Base-by-base conservation (phyloP, 2,329 filamentous ascomycete genomes). In the Trichoderma gracile region DNA sequence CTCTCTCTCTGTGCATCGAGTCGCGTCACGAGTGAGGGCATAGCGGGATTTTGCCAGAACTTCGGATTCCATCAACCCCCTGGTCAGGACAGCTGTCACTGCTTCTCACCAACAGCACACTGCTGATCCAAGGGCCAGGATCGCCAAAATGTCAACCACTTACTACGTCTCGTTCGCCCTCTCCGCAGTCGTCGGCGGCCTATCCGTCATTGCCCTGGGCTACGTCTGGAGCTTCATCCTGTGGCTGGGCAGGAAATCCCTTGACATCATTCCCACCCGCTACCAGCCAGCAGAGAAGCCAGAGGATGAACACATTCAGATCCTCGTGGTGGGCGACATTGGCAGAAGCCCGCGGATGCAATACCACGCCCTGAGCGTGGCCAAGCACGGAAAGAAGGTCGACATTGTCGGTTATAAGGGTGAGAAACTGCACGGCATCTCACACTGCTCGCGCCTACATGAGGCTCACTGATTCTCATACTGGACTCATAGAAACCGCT, bases 271-370 rank as follows among this genome's bases (percentile, higher is more conserved):
- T 23, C 79, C 79, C 8, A 75, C 71, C 19, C 73, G 76, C 15
- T 77, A 80, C 65, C 67, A 59, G 12, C 75, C 77, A 5, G 70
- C 77, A 2, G 69, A 70, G 65, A 72, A 72, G 14, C 73, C 74
- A 43, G 70, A 75, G 23, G 75, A 80, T 68, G 77, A 80, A 47
- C 79, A 79, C 66, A 73, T 94, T 49, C 92, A 97, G 76, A 86
- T 99, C 59, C 83, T 99, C 17, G 95, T 99, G 19, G 84, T 99
- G 30, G 95, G 95, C 50, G 95, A 99, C 73, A 93, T 99, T 75
- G 95, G 95, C 45, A 87, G 93, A 52, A 98, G 94, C 74, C 95
- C 95, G 56, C 92, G 95, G 64, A 99, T 99, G 94, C 93, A 98
- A 74, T 98, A 99, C 72, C 95, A 99, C 83, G 94, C 94, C 21